phyloP scores from a whole-genome alignment of 2,329 filamentous ascomycete genomes.

The Nemania sp. region DNA sequence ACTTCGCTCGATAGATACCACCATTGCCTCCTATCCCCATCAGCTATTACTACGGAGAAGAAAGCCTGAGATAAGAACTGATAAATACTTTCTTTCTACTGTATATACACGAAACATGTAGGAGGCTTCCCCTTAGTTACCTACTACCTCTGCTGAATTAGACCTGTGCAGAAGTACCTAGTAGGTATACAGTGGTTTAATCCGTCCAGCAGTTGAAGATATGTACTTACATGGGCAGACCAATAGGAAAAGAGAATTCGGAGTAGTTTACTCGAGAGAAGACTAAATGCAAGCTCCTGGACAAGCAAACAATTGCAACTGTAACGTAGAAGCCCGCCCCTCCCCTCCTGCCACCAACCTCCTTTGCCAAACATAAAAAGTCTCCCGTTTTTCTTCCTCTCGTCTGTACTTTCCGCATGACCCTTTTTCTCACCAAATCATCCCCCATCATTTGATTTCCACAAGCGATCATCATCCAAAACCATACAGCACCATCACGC shows the following conservation, averaged over 20 bases:
- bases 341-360: not conserved
- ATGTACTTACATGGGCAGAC: not conserved
- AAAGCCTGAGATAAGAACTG: too few species aligned
- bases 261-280: too few species aligned
- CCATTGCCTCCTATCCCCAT: too few species aligned
- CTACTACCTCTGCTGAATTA: not conserved
- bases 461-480: not conserved
- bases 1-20: too few species aligned
- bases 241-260: constrained; percentile 6
- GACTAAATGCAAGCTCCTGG: not conserved
- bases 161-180: not conserved
- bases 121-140: not conserved
- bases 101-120: not conserved
- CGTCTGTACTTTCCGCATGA: too few species aligned
- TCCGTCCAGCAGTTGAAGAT: not conserved
- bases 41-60: too few species aligned
- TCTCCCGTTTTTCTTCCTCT: too few species aligned
- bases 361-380: not conserved
- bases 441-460: not conserved
- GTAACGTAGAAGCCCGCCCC: not conserved
- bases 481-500: not conserved
- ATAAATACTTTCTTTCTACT: too few species aligned
- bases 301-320: constrained; percentile 5
- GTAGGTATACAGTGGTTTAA: not conserved
- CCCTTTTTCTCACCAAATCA: not conserved